Evolutionary conservation across 208 protist species (phyloP).

Genomic region (Trypanosoma caninum): DNA sequence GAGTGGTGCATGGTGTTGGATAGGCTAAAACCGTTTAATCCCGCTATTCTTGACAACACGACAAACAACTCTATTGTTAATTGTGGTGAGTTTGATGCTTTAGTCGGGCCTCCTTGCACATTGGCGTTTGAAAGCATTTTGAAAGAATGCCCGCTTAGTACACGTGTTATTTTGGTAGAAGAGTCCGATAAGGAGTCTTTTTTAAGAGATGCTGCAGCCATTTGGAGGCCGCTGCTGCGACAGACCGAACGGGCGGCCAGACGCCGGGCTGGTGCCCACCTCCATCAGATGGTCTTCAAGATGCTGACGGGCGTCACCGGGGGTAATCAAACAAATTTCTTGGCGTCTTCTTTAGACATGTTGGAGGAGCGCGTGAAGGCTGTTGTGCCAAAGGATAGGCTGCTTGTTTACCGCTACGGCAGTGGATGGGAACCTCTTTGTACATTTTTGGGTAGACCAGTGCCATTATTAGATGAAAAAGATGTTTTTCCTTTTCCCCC

Average conservation of each 20-base stretch:
- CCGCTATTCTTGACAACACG: conserved; percentile 27
- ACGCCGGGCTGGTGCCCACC: conserved; percentile 14
- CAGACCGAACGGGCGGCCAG: conserved; percentile 34
- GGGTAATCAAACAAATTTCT: conserved; percentile 21
- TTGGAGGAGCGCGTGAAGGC: conserved; percentile 76
- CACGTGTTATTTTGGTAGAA: conserved; percentile 76
- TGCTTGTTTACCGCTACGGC: conserved; percentile 68
- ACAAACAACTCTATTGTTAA: neutral
- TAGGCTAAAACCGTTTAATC: conserved; percentile 64
- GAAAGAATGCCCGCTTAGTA: conserved; percentile 63
- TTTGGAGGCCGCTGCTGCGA: conserved; percentile 38
- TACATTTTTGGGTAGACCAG: conserved; percentile 47
- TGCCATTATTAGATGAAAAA: conserved; percentile 21
- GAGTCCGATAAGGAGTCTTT: conserved; percentile 73
- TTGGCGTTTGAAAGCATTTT: conserved; percentile 79
- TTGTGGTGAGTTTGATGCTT: conserved; percentile 39
- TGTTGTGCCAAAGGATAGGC: conserved; percentile 63
- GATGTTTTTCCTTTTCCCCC: conserved; percentile 54
- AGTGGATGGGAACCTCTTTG: conserved; percentile 84
- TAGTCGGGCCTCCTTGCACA: conserved; percentile 78
- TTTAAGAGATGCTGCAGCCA: conserved; percentile 55
- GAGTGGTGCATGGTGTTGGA: conserved; percentile 76
- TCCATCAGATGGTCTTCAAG: conserved; percentile 53
- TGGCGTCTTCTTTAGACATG: conserved; percentile 50
- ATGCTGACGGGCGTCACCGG: conserved; percentile 44